Base-by-base conservation (phyloP, 2,329 filamentous ascomycete species). In the Tolypocladium endophyticum region DNA sequence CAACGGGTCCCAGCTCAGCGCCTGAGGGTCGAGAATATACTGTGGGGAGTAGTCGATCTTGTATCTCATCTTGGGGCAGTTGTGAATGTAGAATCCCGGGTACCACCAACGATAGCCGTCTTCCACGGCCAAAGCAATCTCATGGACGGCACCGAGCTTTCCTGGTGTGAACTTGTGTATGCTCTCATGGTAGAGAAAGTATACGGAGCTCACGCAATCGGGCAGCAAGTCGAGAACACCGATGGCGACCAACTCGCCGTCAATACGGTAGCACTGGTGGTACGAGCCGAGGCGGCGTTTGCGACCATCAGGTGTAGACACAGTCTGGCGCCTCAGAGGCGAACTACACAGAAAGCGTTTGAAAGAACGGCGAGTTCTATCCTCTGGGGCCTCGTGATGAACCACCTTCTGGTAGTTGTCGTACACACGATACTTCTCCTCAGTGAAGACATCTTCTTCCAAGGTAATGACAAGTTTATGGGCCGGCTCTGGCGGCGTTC, bases 21-120 rank as follows among this genome's bases (percentile, higher is more conserved):
- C 81, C 62, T 86, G 82, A 0, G 88, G 87, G 64, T 92, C 87
- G 14, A 93, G 79, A 14, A 94, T 80, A 67, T 87, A 83, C 68
- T 91, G 88, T 1, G 89, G 89, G 14, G 80, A 78, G 70, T 89
- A 94, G 68, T 92, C 87, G 60, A 86, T 87, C 76, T 94, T 94
- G 77, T 94, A 94, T 65, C 81, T 80, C 90, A 94, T 93, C 76
- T 94, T 94, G 58, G 82, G 79, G 67, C 89, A 93, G 59, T 77
- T 85, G 70, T 92, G 89, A 61, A 94, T 93, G 67, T 93, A 94
- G 72, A 86, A 93, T 7, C 90, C 86, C 7, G 81, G 87, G 73
- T 93, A 94, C 81, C 90, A 94, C 78, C 84, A 91, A 52, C 81
- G 75, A 66, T 92, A 92, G 0, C 83, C 86, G 7, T 77, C 78